Conservation (phyloP, 306 rosid genomes). For the Geum urbanum region DNA sequence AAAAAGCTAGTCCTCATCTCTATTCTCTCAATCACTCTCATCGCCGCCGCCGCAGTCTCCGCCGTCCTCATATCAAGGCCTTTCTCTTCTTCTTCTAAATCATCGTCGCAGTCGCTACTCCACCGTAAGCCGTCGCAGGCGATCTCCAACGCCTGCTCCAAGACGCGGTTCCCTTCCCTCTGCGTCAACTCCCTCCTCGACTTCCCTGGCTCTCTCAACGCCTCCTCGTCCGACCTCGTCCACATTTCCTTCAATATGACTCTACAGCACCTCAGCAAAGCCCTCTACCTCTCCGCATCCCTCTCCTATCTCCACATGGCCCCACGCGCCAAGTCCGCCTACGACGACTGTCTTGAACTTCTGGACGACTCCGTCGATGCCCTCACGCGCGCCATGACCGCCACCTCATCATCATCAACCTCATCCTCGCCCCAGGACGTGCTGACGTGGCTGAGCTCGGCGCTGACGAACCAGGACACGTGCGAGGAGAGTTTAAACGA, state of each 20-base stretch:
- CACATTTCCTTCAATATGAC: slow-evolving; percentile 90
- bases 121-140: slow-evolving; percentile 59
- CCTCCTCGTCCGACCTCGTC: slow-evolving; percentile 69
- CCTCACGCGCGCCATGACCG: slow-evolving; percentile 43
- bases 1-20: slow-evolving; percentile 43
- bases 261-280: slow-evolving; percentile 53
- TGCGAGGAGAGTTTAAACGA: slow-evolving; percentile 61
- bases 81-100: slow-evolving; percentile 8
- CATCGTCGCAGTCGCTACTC: not conserved
- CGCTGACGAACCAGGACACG: slow-evolving; percentile 85
- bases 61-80: slow-evolving; percentile 29
- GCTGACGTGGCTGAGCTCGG: slow-evolving; percentile 83
- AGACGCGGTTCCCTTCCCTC: slow-evolving; percentile 51
- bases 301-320: slow-evolving; percentile 42
- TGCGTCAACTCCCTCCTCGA: slow-evolving; percentile 63
- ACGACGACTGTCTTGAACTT: slow-evolving; percentile 75
- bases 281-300: slow-evolving; percentile 52
- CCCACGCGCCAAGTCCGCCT: slow-evolving; percentile 52
- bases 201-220: slow-evolving; percentile 57
- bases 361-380: slow-evolving; percentile 76
- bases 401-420: slow-evolving; percentile 10
- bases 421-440: slow-evolving; percentile 41
- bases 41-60: slow-evolving; percentile 53
- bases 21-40: slow-evolving; percentile 37
- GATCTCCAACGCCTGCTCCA: slow-evolving; percentile 65